Conservation (phyloP, 805 yeast species). For the Hyphopichia homilentoma region DNA sequence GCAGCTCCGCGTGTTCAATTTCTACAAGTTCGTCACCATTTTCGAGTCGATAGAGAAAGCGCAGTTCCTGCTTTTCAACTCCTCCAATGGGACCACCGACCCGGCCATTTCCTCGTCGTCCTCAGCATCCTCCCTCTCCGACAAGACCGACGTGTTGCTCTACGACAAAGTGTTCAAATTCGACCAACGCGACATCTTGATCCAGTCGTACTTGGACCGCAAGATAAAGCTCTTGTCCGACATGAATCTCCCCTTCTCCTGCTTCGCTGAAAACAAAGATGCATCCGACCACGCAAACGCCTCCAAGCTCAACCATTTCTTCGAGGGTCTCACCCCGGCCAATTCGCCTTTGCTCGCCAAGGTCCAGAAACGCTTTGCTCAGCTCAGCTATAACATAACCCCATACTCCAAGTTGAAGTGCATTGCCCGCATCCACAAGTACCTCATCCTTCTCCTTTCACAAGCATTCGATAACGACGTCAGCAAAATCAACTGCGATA, state of each 20-base stretch:
- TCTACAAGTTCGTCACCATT: slow-evolving; percentile 35
- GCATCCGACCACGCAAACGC: not conserved
- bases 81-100: slow-evolving; percentile 8
- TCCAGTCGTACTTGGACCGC: slow-evolving; percentile 32
- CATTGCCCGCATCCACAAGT: slow-evolving; percentile 31
- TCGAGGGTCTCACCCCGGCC: slow-evolving; percentile 5
- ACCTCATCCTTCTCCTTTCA: slow-evolving; percentile 16
- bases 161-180: slow-evolving; percentile 39
- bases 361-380: slow-evolving; percentile 8
- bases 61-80: slow-evolving; percentile 24
- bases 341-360: slow-evolving; percentile 1
- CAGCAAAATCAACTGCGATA: slow-evolving; percentile 30
- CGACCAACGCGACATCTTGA: slow-evolving; percentile 34
- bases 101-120: not conserved
- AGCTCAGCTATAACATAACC: slow-evolving; percentile 19
- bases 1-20: slow-evolving; percentile 39
- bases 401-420: slow-evolving; percentile 29
- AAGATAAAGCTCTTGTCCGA: slow-evolving; percentile 24
- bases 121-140: not conserved
- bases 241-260: slow-evolving; percentile 23
- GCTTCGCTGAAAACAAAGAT: slow-evolving; percentile 24
- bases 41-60: slow-evolving; percentile 31
- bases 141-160: slow-evolving; percentile 7
- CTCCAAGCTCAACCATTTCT: slow-evolving; percentile 2
- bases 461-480: slow-evolving; percentile 10